phyloP scores from a whole-genome alignment of 2,329 filamentous ascomycete genomes.

The Claviceps arundinis region DNA sequence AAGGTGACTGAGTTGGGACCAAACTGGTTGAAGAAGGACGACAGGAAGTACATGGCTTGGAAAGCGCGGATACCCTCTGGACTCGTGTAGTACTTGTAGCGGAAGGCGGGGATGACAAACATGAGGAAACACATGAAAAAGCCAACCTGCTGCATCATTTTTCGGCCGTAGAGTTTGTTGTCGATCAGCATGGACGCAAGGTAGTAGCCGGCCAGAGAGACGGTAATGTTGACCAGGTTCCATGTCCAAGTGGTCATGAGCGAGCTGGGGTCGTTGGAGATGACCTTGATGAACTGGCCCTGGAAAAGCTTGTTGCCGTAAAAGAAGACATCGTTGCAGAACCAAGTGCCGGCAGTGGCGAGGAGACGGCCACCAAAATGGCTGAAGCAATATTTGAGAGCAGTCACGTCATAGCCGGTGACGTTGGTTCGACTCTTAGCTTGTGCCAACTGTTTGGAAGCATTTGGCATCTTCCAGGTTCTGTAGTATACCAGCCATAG shows the following conservation, averaged over 20 bases:
- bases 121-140: constrained; percentile 90
- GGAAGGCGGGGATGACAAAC: constrained; percentile 83
- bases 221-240: constrained; percentile 82
- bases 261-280: constrained; percentile 54
- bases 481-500: constrained; percentile 94
- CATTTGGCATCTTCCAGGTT: constrained; percentile 85
- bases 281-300: constrained; percentile 72
- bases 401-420: constrained; percentile 84
- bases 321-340: constrained; percentile 96
- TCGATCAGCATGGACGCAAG: constrained; percentile 78
- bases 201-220: constrained; percentile 83
- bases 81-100: constrained; percentile 70
- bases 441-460: constrained; percentile 65
- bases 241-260: constrained; percentile 84
- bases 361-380: constrained; percentile 80
- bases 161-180: constrained; percentile 92
- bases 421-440: constrained; percentile 80
- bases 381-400: constrained; percentile 61
- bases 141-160: constrained; percentile 90
- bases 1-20: constrained; percentile 94
- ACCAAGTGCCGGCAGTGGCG: constrained; percentile 83
- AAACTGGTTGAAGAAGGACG: constrained; percentile 98
- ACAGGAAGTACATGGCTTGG: constrained; percentile 97
- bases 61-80: constrained; percentile 66
- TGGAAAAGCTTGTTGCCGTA: constrained; percentile 99